Conservation (phyloP, 352 stramenopile genomes). For the Globisporangium barbulae region DNA sequence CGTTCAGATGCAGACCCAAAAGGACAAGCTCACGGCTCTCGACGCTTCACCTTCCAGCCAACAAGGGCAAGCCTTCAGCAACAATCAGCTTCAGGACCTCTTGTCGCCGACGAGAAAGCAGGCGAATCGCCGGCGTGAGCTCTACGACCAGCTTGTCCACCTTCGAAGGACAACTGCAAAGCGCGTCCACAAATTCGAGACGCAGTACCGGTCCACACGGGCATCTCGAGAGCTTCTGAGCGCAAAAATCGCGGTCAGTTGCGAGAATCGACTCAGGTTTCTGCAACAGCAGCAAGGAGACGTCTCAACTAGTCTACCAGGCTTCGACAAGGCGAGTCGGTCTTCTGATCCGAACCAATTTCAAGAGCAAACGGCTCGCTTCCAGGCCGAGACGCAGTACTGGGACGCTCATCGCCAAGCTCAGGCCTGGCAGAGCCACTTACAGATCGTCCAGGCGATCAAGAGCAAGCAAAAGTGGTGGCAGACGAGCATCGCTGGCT, state of each 20-base stretch:
- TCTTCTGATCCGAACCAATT: background rate
- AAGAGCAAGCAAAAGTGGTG: conserved; percentile 42
- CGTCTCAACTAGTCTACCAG: conserved; percentile 2
- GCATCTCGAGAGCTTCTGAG: conserved; percentile 18
- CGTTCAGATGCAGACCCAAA: conserved; percentile 1
- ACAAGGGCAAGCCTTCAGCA: background rate
- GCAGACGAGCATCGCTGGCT: conserved; percentile 45
- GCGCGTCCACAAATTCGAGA: conserved; percentile 21
- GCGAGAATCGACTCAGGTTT: conserved; percentile 35
- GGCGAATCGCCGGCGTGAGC: conserved; percentile 24
- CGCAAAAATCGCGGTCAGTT: conserved; percentile 33
- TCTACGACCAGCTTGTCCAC: conserved; percentile 42
- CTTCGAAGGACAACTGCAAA: conserved; percentile 26
- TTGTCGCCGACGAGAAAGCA: conserved; percentile 14
- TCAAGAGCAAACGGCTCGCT: conserved; percentile 1
- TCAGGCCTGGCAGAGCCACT: conserved; percentile 40
- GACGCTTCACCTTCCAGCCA: background rate
- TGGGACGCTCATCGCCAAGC: conserved; percentile 24
- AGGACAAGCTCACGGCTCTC: conserved; percentile 12
- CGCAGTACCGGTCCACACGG: conserved; percentile 13
- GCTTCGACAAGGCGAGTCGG: background rate
- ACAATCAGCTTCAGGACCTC: background rate
- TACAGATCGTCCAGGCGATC: conserved; percentile 26
- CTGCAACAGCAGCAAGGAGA: conserved; percentile 25
- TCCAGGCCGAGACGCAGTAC: conserved; percentile 6